A percentile compares a stretch with the other conserved stretches of the same genome.
Evolutionary conservation across 257 asterid species (phyloP).

Genomic region (Eucommia ulmoides): DNA sequence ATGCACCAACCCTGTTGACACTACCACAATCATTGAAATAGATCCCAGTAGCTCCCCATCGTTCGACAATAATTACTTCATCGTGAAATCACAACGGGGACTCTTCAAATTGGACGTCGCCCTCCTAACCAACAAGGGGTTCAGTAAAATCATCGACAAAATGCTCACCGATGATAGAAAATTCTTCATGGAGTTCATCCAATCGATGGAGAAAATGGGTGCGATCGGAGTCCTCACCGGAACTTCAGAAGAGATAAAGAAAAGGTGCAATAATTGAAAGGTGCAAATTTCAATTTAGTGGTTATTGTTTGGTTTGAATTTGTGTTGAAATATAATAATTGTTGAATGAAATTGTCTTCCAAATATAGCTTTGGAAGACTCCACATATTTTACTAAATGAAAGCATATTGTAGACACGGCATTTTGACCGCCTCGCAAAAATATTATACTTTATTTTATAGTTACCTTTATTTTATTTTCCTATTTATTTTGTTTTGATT

Average conservation of each 20-base stretch:
- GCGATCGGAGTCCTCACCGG: constrained; percentile 37
- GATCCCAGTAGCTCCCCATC: constrained; percentile 47
- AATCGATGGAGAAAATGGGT: constrained; percentile 43
- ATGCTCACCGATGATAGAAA: constrained; percentile 35
- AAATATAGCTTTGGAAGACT: too few relatives aligned
- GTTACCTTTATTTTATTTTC: too few relatives aligned
- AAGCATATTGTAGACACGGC: too few relatives aligned
- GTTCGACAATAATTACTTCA: constrained; percentile 55
- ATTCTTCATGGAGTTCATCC: constrained; percentile 45
- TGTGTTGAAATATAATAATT: too few relatives aligned
- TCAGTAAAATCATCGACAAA: constrained; percentile 26
- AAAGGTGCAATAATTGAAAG: too few relatives aligned
- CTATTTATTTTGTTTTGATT: too few relatives aligned
- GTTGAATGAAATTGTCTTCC: too few relatives aligned
- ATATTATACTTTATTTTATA: too few relatives aligned
- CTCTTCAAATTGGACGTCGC: constrained; percentile 67
- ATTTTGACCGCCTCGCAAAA: too few relatives aligned
- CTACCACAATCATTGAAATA: constrained; percentile 30
- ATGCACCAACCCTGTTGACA: constrained; percentile 29
- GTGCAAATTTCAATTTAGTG: too few relatives aligned
- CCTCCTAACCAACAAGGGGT: constrained; percentile 29
- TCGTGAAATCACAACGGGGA: constrained; percentile 38
- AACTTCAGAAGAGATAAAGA: constrained; percentile 45
- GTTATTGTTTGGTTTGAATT: too few relatives aligned
- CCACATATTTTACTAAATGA: too few relatives aligned